Evolutionary conservation across 2,329 filamentous ascomycete genomes (phyloP).

Genomic region (Lachnellula cervina): DNA sequence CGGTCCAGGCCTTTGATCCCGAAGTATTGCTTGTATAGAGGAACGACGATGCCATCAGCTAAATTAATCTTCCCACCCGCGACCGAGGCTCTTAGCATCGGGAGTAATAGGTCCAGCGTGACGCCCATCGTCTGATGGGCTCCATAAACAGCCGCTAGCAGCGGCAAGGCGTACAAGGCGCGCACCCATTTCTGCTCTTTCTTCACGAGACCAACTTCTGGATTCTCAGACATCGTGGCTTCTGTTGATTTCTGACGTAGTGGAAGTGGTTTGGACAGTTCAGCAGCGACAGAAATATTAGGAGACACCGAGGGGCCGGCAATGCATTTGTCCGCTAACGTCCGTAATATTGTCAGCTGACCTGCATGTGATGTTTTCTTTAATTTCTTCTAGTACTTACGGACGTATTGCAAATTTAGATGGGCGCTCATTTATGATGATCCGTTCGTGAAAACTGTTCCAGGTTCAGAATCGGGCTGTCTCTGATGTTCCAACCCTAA

Average conservation of each 20-base stretch:
- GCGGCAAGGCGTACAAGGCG: slow-evolving; percentile 22
- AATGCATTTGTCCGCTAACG: slow-evolving; percentile 2
- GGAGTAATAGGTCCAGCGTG: slow-evolving; percentile 1
- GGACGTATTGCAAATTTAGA: neutral
- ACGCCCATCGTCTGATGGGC: slow-evolving; percentile 16
- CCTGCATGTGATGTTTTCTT: slow-evolving; percentile 14
- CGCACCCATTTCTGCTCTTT: slow-evolving; percentile 24
- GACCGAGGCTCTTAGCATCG: neutral
- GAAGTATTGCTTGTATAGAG: slow-evolving; percentile 14
- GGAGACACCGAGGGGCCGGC: neutral
- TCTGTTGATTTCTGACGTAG: slow-evolving; percentile 19
- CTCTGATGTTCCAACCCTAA: slow-evolving; percentile 31
- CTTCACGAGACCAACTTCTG: slow-evolving; percentile 23
- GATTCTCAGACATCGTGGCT: slow-evolving; percentile 30
- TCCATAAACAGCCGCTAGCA: slow-evolving; percentile 14
- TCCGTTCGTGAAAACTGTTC: slow-evolving; percentile 31
- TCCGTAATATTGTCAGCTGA: slow-evolving; percentile 20
- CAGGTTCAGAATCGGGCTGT: slow-evolving; percentile 37
- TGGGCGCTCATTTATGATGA: slow-evolving; percentile 12
- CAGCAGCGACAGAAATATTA: slow-evolving; percentile 22
- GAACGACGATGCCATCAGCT: neutral
- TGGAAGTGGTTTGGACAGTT: slow-evolving; percentile 29
- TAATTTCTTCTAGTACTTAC: slow-evolving; percentile 7
- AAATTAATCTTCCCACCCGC: neutral
- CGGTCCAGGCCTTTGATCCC: slow-evolving; percentile 15